These are phyloP conservation scores for Botrytis tulipae DNA, from an alignment of 2,329 filamentous ascomycete genomes.

Conservation along the genomic window DNA sequence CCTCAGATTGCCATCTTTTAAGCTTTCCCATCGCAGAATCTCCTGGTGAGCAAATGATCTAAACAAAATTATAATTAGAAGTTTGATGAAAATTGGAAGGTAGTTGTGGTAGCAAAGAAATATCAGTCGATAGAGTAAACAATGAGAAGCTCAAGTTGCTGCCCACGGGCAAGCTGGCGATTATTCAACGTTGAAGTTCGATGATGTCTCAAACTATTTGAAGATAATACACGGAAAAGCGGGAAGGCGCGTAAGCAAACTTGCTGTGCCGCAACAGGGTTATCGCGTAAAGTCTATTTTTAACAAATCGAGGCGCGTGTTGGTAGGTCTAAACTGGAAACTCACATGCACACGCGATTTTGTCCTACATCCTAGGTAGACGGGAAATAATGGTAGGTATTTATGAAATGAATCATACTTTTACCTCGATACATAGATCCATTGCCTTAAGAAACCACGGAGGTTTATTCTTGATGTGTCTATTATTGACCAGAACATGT, in stretches of 20 bases:
- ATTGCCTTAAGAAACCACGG: background rate
- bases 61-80: background rate
- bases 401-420: background rate
- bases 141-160: no score
- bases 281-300: background rate
- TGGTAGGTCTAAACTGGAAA: background rate
- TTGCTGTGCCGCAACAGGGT: background rate
- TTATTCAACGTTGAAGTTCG: no score
- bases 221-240: background rate
- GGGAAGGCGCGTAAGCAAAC: background rate
- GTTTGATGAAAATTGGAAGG: background rate
- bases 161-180: no score
- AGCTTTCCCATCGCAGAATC: background rate
- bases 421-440: background rate
- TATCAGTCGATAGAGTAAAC: background rate
- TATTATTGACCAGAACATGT: background rate
- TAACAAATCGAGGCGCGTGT: background rate
- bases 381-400: no score
- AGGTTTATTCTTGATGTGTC: background rate
- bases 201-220: background rate
- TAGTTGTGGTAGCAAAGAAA: background rate
- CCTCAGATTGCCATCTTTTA: background rate
- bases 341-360: constrained; percentile 2
- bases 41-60: background rate
- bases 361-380: background rate